Base-by-base conservation (phyloP, 2,329 filamentous ascomycete species). In the Decorospora gaudefroyi region DNA sequence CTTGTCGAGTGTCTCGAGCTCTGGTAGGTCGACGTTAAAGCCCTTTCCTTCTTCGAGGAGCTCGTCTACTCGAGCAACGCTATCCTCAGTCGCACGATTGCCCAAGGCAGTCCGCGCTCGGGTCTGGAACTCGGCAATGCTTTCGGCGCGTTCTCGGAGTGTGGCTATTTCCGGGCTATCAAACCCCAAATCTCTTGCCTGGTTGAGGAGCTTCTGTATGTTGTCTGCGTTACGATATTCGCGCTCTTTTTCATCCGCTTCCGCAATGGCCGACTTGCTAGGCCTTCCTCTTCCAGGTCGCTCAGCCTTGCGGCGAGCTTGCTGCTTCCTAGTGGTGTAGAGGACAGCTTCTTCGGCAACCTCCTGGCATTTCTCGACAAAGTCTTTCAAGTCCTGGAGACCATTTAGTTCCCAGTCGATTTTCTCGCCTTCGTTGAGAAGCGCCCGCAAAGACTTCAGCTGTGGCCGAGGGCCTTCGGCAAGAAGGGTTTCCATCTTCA, bases 271-370 rank as follows among this genome's bases (percentile, higher is more conserved):
- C 12, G 59, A 54, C 43, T 67, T 68, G 70, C 87, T 92, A 36
- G 85, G 79, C 42, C 84, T 81, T 43, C 84, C 82, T 54, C 90
- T 87, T 83, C 87, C 93, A 30, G 82, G 82, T 65, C 90, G 93
- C 63, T 96, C 92, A 70, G 87, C 95, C 73, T 97, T 97, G 50
- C 92, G 89, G 52, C 93, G 87, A 65, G 95, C 95, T 72, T 96
- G 92, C 74, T 96, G 92, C 75, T 99, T 99, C 59, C 93, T 88
- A 46, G 93, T 91, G 64, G 91, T 96, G 76, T 95, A 99, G 67
- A 88, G 91, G 63, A 89, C 93, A 55, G 93, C 93, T 74, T 97
- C 92, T 63, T 97, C 93, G 52, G 96, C 90, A 88, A 95, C 96
- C 67, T 95, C 90, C 71, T 96, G 95, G 76, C 93, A 97, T 63